A percentile compares a stretch with the other conserved stretches of the same genome.
phyloP scores from a whole-genome alignment of 1,139 yeast species.

The Kodamaea alishanica region DNA sequence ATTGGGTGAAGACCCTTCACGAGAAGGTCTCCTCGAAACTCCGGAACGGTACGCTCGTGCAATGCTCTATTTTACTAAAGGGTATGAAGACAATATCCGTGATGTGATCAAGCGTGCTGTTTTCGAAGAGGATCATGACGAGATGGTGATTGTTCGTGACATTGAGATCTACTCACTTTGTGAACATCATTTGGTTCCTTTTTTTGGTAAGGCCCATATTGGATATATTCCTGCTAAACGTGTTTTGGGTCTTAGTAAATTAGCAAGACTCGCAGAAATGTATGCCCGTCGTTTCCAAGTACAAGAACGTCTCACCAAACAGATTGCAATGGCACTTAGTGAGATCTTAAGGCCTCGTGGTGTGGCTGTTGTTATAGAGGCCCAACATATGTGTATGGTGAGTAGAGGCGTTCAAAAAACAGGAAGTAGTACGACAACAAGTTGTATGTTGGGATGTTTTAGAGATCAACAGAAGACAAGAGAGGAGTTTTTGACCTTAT shows the following conservation, averaged over 20 bases:
- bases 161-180: slow-evolving; percentile 89
- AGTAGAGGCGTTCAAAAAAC: slow-evolving; percentile 96
- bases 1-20: slow-evolving; percentile 82
- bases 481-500: slow-evolving; percentile 87
- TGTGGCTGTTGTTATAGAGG: slow-evolving; percentile 97
- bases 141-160: slow-evolving; percentile 96
- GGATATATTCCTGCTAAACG: slow-evolving; percentile 94
- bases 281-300: slow-evolving; percentile 93
- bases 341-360: slow-evolving; percentile 93
- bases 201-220: slow-evolving; percentile 93
- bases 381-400: slow-evolving; percentile 99
- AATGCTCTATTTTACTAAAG: slow-evolving; percentile 91
- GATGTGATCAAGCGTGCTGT: slow-evolving; percentile 94
- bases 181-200: slow-evolving; percentile 97
- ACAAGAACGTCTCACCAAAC: slow-evolving; percentile 94
- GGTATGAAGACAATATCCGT: slow-evolving; percentile 87
- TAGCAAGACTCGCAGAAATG: slow-evolving; percentile 96
- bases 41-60: slow-evolving; percentile 97
- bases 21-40: slow-evolving; percentile 91
- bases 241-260: slow-evolving; percentile 89
- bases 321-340: slow-evolving; percentile 91
- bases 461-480: slow-evolving; percentile 91
- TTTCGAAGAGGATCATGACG: slow-evolving; percentile 97
- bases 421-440: slow-evolving; percentile 89
- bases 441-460: slow-evolving; percentile 96